phyloP scores from a whole-genome alignment of 2,329 filamentous ascomycete genomes.

The Ophiostoma sp. region DNA sequence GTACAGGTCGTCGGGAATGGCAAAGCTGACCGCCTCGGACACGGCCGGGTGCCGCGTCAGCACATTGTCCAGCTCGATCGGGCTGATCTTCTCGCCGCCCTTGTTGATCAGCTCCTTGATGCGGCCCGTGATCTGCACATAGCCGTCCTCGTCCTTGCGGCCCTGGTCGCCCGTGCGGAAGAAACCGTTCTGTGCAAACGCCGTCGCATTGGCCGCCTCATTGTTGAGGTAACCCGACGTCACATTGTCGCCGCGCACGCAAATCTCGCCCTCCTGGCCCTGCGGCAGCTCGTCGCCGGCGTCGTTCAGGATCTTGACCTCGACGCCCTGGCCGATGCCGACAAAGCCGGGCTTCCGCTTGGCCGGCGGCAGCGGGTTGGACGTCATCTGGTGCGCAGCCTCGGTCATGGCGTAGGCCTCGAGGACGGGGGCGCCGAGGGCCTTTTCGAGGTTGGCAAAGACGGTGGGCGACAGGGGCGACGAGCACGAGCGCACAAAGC shows the following conservation, averaged over 20 bases:
- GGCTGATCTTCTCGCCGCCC: slow-evolving; percentile 83
- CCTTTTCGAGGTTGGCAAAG: slow-evolving; percentile 71
- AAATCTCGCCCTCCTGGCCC: slow-evolving; percentile 74
- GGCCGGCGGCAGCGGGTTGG: slow-evolving; percentile 63
- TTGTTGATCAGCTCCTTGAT: slow-evolving; percentile 94
- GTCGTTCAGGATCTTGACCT: slow-evolving; percentile 70
- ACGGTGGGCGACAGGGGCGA: slow-evolving; percentile 76
- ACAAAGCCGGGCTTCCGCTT: slow-evolving; percentile 77
- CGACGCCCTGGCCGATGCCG: slow-evolving; percentile 76
- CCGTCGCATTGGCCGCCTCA: slow-evolving; percentile 64
- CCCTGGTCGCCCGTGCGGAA: slow-evolving; percentile 88
- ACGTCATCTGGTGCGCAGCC: slow-evolving; percentile 80
- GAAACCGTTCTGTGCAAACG: slow-evolving; percentile 70
- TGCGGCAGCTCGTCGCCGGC: slow-evolving; percentile 62
- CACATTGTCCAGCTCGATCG: slow-evolving; percentile 81
- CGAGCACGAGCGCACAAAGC: slow-evolving; percentile 84
- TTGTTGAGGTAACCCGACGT: slow-evolving; percentile 86
- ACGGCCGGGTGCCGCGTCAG: slow-evolving; percentile 68
- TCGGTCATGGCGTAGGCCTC: slow-evolving; percentile 94
- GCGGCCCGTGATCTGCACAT: slow-evolving; percentile 79
- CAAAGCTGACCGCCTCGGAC: slow-evolving; percentile 76
- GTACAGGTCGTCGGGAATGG: slow-evolving; percentile 74
- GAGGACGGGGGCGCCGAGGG: slow-evolving; percentile 72
- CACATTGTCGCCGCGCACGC: slow-evolving; percentile 75
- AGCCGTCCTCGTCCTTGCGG: slow-evolving; percentile 72